A percentile compares a stretch with the other conserved stretches of the same genome.
These are phyloP conservation scores for Cairneyella variabilis DNA, from an alignment of 495 filamentous ascomycete genomes.

Conservation along the genomic window DNA sequence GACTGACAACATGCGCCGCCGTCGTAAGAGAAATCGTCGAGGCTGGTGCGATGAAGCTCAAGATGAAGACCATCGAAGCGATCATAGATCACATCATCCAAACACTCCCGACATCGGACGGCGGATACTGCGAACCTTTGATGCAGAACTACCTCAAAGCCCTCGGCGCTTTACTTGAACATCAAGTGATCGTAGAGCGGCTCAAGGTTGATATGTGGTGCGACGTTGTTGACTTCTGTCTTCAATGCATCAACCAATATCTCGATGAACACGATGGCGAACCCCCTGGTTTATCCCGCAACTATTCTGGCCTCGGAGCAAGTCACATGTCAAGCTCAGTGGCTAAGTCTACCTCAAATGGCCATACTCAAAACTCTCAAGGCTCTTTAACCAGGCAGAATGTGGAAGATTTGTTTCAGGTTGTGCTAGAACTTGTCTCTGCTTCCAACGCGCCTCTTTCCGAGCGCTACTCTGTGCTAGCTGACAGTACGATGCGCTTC, in stretches of 20 bases:
- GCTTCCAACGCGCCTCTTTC: conserved; percentile 70
- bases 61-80: conserved; percentile 69
- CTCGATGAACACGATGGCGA: conserved; percentile 26
- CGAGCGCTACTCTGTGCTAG: conserved; percentile 51
- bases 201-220: conserved; percentile 66
- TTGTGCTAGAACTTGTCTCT: conserved; percentile 27
- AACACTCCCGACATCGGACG: conserved; percentile 58
- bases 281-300: conserved; percentile 5
- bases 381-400: conserved; percentile 15
- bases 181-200: conserved; percentile 74
- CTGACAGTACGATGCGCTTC: conserved; percentile 55
- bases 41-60: conserved; percentile 62
- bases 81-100: conserved; percentile 80
- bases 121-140: conserved; percentile 67
- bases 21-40: conserved; percentile 68
- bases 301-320: conserved; percentile 14
- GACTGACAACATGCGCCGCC: conserved; percentile 67
- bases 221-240: conserved; percentile 62
- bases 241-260: conserved; percentile 44
- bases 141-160: conserved; percentile 75
- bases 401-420: conserved; percentile 23
- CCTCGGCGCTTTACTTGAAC: conserved; percentile 62
- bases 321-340: conserved; percentile 12
- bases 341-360: conserved; percentile 12
- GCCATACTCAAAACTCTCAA: background rate